A percentile compares a stretch with the other conserved stretches of the same genome.
These are phyloP conservation scores for Adansonia digitata DNA, from an alignment of 345 rosid genomes.

Conservation along the genomic window DNA sequence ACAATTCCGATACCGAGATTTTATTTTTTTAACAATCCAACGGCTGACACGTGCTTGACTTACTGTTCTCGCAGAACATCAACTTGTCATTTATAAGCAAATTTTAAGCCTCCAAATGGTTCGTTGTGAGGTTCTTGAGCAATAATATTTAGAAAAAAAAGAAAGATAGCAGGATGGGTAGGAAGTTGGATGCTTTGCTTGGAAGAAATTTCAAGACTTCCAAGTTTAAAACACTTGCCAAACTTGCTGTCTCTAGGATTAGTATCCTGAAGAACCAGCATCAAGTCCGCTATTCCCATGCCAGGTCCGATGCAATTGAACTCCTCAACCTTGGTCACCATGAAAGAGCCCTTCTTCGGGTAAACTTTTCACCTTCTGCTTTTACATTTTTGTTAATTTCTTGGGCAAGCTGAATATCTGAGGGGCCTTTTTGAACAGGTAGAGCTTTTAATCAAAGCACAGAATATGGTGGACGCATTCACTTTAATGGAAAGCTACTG, in stretches of 20 bases:
- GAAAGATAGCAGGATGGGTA: constrained; percentile 57
- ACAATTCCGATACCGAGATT: neutral
- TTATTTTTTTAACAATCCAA: neutral
- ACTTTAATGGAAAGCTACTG: constrained; percentile 43
- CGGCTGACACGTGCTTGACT: neutral
- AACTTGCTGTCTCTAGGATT: constrained; percentile 45
- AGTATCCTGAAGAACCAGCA: constrained; percentile 40
- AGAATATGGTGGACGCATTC: constrained; percentile 39
- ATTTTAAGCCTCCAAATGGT: neutral
- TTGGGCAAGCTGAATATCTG: neutral
- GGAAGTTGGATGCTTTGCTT: constrained; percentile 67
- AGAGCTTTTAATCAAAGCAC: constrained; percentile 40
- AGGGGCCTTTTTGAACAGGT: constrained; percentile 26
- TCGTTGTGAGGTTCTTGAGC: neutral
- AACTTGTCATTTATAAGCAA: neutral
- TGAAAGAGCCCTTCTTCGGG: constrained; percentile 44
- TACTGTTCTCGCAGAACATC: neutral
- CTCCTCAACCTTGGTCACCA: constrained; percentile 46
- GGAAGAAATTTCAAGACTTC: constrained; percentile 36
- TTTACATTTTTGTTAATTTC: neutral
- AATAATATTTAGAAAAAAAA: neutral
- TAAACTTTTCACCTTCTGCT: neutral
- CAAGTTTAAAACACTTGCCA: constrained; percentile 32
- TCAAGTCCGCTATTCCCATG: constrained; percentile 30
- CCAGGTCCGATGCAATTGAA: constrained; percentile 43